Evolutionary conservation across 2,329 filamentous ascomycete species (phyloP), one percentile per base, ranked within the genome.

Genomic region (Stachybotrys chlorohalonatus): DNA sequence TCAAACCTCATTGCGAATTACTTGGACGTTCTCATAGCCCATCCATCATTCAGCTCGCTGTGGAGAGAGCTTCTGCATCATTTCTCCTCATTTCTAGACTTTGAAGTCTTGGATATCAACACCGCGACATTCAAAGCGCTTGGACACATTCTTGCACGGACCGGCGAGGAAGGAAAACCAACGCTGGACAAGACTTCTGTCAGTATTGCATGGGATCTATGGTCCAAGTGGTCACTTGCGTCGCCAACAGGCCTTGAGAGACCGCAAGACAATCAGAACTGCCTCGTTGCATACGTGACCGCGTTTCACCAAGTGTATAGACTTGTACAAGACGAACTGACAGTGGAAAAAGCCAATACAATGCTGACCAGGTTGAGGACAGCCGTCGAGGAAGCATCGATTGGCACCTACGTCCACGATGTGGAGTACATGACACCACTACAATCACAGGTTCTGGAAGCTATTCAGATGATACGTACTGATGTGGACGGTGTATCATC

Each of bases 201-300:
- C 52, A 76, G 83, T 52, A 71, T 80, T 36, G 83, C 81, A 2
- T 91, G 88, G 88, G 72, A 77, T 32, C 69, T 91, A 5, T 92
- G 88, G 88, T 82, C 81, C 15, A 75, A 81, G 46, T 81, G 82
- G 1, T 76, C 87, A n/a, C 85, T 86, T 0, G 70, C 77, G 3
- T 70, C 75, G 1, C 71, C 71, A 36, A 61, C 59, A 11, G 56
- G 52, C 11, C 60, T 58, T 11, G 56, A 56, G 31, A 77, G 76
- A 52, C 69, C 75, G 0, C 72, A 72, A 2, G 81, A 88, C 57
- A 95, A 94, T 60, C 90, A 96, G 65, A 85, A 86, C 55, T 91
- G 89, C 11, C 80, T 93, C n/a, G 74, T 89, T 32, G 88, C 91
- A n/a, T 96, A 96, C 71, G 81, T 94, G 1, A 80, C 85, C 24